Percentiles rank a stretch among this genome's conserved stretches.
Conservation (phyloP, 2,329 filamentous ascomycete species). For the Orbilia oligospora region DNA sequence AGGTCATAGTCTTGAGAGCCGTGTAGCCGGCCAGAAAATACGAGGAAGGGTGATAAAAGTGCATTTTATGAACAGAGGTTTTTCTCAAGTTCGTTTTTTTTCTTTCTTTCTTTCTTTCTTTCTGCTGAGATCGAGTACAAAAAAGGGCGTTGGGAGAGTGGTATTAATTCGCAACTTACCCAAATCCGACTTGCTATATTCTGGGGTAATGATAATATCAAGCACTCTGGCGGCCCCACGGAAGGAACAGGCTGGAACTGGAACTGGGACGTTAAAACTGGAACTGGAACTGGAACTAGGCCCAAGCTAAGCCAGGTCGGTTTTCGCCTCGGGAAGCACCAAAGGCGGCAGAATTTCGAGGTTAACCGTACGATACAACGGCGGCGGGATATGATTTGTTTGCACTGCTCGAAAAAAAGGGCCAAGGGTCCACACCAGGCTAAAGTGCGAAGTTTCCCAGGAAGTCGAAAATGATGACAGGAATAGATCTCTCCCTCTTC, state of each 20-base stretch:
- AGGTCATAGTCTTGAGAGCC: conserved; percentile 41
- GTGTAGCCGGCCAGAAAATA: conserved; percentile 35
- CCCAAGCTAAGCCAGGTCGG: conserved; percentile 38
- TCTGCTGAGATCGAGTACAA: no score
- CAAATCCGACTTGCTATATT: conserved; percentile 46
- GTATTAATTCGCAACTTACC: conserved; percentile 49
- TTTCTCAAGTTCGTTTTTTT: conserved; percentile 1
- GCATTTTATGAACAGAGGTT: conserved; percentile 24
- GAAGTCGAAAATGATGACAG: conserved; percentile 47
- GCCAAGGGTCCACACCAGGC: conserved; percentile 58
- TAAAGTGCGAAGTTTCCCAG: conserved; percentile 56
- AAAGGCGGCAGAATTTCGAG: conserved; percentile 59
- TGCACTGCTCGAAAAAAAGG: conserved; percentile 24
- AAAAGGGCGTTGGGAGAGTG: conserved; percentile 32
- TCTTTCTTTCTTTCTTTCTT: no score
- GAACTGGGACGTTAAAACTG: no score
- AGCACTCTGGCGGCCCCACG: conserved; percentile 49
- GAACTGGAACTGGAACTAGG: background rate
- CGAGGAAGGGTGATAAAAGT: conserved; percentile 23
- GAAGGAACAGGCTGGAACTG: conserved; percentile 17
- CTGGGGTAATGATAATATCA: conserved; percentile 55
- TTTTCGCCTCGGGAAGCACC: conserved; percentile 60
- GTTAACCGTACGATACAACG: conserved; percentile 4
- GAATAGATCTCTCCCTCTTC: conserved; percentile 19
- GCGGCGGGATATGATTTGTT: conserved; percentile 15